Base-by-base conservation (phyloP, 768 basidiomycete genomes). In the Kwoniella sp. region DNA sequence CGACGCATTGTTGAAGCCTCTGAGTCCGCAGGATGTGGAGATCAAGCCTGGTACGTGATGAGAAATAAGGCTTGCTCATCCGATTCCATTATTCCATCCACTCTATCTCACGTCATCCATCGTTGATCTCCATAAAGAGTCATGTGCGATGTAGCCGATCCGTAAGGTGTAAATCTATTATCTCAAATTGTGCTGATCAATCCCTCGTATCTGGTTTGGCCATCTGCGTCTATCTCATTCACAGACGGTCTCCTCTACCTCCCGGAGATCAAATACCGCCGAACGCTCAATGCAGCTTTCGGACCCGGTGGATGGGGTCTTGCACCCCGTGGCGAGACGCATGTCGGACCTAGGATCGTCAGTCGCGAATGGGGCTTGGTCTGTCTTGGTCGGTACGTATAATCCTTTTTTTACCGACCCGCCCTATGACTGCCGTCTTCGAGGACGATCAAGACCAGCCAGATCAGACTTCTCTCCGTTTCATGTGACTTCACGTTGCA, bases 281-380 rank as follows among this genome's bases (percentile, higher is more conserved):
- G 95, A 25, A 87, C 92, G 34, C 82, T 97, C 53, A 97, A 97
- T 83, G 88, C 85, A 71, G 93, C 95, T 0, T 97, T 98, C 73
- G 93, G 95, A 12, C 95, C 95, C 22, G 95, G 95, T 7, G 93
- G 89, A 4, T 97, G 95, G 95, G 95, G 95, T 12, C 86, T 97
- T 51, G 95, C 94, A 13, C 95, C 95, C 1, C 86, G 95, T 15
- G 88, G 90, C 51, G 92, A 95, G 81, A 93, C 92, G 5, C 90
- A 93, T 71, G 91, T 97, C 9, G 87, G 90, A 0, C 89, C 90
- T 1, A 90, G 87, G 78, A 84, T 94, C 56, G 93, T 97, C 45
- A 92, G 90, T 73, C 83, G 95, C 57, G 95, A 97, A 79, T 98
- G 95, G 82, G 95, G 91, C 0, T 85, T 98, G 34, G 90, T 98